Evolutionary conservation across 202 grass and related monocot genomes (phyloP).

Genomic region (Zizania palustris): DNA sequence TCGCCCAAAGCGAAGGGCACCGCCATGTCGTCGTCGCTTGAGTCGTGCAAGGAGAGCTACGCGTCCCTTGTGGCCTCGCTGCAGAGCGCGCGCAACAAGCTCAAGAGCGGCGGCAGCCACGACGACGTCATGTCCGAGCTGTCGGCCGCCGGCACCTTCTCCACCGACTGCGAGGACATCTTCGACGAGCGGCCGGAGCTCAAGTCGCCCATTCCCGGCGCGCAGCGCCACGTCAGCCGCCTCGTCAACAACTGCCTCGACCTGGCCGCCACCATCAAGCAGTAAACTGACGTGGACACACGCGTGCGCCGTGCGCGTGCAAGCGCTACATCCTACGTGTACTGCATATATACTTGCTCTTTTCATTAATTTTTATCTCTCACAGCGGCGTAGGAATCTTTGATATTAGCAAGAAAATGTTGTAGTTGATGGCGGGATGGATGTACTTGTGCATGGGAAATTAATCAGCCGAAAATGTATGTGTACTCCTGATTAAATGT

Average conservation of each 20-base stretch:
- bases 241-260: conserved; percentile 72
- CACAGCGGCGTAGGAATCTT: conserved; percentile 7
- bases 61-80: conserved; percentile 60
- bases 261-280: conserved; percentile 56
- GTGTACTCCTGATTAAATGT: neutral
- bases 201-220: conserved; percentile 37
- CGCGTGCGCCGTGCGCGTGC: neutral
- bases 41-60: conserved; percentile 65
- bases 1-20: conserved; percentile 2
- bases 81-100: conserved; percentile 36
- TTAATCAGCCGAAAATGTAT: conserved; percentile 9
- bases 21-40: conserved; percentile 42
- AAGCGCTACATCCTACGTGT: neutral
- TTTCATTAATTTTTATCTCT: neutral
- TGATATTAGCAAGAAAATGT: neutral
- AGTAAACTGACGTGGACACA: conserved; percentile 23
- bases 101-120: conserved; percentile 44
- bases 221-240: conserved; percentile 48
- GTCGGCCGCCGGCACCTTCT: conserved; percentile 55
- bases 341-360: neutral
- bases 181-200: conserved; percentile 60
- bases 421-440: conserved; percentile 6
- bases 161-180: conserved; percentile 59
- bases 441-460: neutral
- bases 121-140: conserved; percentile 61